Percentiles rank a stretch among this genome's conserved stretches.
These are phyloP conservation scores for Debaryomycetaceae sp. DNA, from an alignment of 1,139 yeast genomes.

Conservation along the genomic window DNA sequence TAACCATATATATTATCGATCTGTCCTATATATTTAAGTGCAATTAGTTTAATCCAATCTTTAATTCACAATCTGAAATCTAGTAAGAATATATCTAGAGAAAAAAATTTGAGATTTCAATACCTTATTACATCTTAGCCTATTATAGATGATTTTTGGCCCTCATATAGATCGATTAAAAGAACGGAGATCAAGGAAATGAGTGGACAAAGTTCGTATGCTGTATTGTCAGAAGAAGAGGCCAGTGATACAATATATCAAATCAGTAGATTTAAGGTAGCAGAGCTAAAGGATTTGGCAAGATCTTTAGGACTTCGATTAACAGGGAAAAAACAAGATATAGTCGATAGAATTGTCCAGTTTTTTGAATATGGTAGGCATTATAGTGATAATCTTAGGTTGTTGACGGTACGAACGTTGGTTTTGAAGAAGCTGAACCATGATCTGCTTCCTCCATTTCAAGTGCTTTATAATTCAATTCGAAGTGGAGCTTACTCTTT, in stretches of 20 bases:
- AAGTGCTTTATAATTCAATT: slow-evolving; percentile 24
- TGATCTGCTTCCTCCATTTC: slow-evolving; percentile 36
- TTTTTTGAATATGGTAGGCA: slow-evolving; percentile 35
- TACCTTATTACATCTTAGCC: neutral
- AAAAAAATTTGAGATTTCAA: neutral
- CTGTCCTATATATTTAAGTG: neutral
- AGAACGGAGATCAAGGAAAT: neutral
- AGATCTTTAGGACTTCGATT: slow-evolving; percentile 42
- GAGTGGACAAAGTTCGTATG: slow-evolving; percentile 1
- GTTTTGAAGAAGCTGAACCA: slow-evolving; percentile 35
- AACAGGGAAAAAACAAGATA: slow-evolving; percentile 51
- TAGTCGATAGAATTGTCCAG: slow-evolving; percentile 43
- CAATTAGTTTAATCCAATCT: neutral
- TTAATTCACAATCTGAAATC: neutral
- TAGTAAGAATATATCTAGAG: neutral
- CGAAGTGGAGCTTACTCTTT: slow-evolving; percentile 15
- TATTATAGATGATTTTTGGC: neutral
- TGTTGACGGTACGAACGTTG: slow-evolving; percentile 42
- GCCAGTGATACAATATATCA: slow-evolving; percentile 12
- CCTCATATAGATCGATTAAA: neutral
- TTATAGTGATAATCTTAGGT: slow-evolving; percentile 34
- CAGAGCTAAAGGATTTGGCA: slow-evolving; percentile 42
- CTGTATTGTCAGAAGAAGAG: slow-evolving; percentile 12
- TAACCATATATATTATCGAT: neutral
- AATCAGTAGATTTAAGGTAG: slow-evolving; percentile 16